Base-by-base conservation (phyloP, 495 filamentous ascomycete species). In the Trichoderma erinaceum region DNA sequence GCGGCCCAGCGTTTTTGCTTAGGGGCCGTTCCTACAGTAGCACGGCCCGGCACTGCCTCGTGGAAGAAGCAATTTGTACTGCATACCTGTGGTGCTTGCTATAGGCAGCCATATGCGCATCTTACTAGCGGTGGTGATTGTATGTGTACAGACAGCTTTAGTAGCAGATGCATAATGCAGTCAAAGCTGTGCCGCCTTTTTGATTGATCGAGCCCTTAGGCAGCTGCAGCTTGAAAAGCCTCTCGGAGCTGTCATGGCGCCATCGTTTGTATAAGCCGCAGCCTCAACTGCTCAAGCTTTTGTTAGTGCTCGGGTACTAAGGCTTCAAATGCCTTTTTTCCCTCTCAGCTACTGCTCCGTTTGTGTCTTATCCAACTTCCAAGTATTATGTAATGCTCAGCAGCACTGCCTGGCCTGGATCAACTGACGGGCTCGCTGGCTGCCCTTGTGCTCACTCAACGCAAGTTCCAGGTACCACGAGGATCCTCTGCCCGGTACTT, bases 381-480 rank as follows among this genome's bases (percentile, higher is more conserved):
- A 16, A 16, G 43, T 16, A 15, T 16, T 16, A 15, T 18, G 18
- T 46, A 15, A 52, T 18, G 6, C 21, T 5, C n/a, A 16, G n/a
- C 4, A 48, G 44, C n/a, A 18, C 44, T n/a, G 15, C 11, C 44
- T 48, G 48, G 21, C 48, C n/a, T 16, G 48, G 48, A 21, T 52
- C 48, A 52, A 52, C 4, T 52, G 48, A 52, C 48, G 48, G 48
- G 5, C 48, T 21, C n/a, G 48, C 48, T 23, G 48, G 48, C 48
- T 23, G 48, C 48, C 48, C 48, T 52, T 52, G 48, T 52, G 48
- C 48, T 52, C 48, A 52, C 48, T 21, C 48, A 52, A 25, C 48
- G 6, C 16, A 52, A 21, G 35, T 38, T 5, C 16, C 48, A 52
- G 48, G 48, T 52, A 52, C 21, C n/a, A 21, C n/a, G 29, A 29